Evolutionary conservation across 345 rosid species (phyloP).

Genomic region (Eucalyptus brandiana): DNA sequence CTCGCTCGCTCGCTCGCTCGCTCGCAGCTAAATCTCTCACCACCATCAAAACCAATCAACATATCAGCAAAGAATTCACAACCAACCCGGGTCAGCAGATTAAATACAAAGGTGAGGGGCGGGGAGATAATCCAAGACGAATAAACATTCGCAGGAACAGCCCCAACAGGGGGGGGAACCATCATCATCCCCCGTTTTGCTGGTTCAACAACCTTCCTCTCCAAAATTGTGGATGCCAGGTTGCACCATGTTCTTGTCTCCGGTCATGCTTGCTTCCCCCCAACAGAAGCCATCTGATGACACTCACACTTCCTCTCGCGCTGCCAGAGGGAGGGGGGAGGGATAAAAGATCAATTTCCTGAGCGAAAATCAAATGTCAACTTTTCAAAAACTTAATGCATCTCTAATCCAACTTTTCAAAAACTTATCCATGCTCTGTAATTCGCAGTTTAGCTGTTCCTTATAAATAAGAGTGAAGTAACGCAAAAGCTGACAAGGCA

Average conservation of each 20-base stretch:
- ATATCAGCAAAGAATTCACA: constrained; percentile 3
- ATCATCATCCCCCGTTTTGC: not conserved
- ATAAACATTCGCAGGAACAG: not conserved
- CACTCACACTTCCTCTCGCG: not conserved
- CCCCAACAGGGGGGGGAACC: not conserved
- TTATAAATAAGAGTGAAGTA: not conserved
- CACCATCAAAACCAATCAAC: constrained; percentile 12
- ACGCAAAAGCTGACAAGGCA: not conserved
- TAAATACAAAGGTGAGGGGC: constrained; percentile 6
- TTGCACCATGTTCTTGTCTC: not conserved
- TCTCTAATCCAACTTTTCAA: not conserved
- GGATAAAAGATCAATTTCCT: not conserved
- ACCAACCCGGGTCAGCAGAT: not conserved
- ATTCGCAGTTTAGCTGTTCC: not conserved
- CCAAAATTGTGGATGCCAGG: not conserved
- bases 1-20: not conserved
- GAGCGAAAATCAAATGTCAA: not conserved
- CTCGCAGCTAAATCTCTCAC: not conserved
- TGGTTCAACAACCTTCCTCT: constrained; percentile 1
- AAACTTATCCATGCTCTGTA: not conserved
- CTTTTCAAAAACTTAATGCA: not conserved
- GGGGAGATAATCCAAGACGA: not conserved
- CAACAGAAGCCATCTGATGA: not conserved
- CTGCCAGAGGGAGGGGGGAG: constrained; percentile 1
- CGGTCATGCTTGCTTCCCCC: not conserved